Evolutionary conservation across 1,284 basidiomycete species (phyloP).

Genomic region (Kalmanozyma brasiliensis): DNA sequence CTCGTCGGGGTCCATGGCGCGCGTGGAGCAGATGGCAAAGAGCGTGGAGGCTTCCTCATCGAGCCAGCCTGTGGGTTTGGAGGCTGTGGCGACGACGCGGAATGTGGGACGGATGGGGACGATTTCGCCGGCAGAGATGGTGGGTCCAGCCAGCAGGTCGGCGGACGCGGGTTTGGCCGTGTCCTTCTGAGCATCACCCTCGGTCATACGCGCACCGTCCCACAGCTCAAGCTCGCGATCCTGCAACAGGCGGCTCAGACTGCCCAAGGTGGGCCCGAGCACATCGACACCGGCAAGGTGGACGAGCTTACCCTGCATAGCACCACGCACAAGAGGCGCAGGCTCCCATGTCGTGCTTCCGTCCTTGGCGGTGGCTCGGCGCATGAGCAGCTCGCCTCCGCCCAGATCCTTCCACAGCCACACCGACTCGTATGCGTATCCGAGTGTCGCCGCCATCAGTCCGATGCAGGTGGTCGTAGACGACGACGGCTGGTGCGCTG

Average conservation of each 20-base stretch:
- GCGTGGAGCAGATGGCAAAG: slow-evolving; percentile 64
- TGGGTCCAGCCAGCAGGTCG: background rate
- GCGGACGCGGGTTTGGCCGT: background rate
- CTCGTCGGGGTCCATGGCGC: slow-evolving; percentile 67
- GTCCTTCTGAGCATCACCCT: slow-evolving; percentile 1
- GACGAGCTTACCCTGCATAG: slow-evolving; percentile 66
- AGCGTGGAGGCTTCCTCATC: slow-evolving; percentile 67
- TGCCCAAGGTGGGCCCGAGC: slow-evolving; percentile 66
- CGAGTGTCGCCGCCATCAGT: slow-evolving; percentile 66
- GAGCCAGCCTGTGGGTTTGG: slow-evolving; percentile 64
- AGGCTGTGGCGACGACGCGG: slow-evolving; percentile 67
- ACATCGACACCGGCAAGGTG: slow-evolving; percentile 69
- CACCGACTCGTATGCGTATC: slow-evolving; percentile 67
- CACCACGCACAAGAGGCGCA: slow-evolving; percentile 61
- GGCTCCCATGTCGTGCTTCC: slow-evolving; percentile 66
- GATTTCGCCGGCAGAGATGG: slow-evolving; percentile 26
- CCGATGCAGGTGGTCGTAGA: slow-evolving; percentile 67
- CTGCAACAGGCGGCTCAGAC: slow-evolving; percentile 60
- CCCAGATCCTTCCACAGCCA: slow-evolving; percentile 69
- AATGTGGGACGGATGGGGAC: slow-evolving; percentile 56
- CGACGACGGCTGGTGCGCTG: slow-evolving; percentile 61
- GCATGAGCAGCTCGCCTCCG: slow-evolving; percentile 67
- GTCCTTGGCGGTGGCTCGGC: slow-evolving; percentile 61
- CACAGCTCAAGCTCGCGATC: slow-evolving; percentile 66
- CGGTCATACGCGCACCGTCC: slow-evolving; percentile 59